phyloP scores from a whole-genome alignment of 2,329 filamentous ascomycete species.

The Neopestalotiopsis sp. region DNA sequence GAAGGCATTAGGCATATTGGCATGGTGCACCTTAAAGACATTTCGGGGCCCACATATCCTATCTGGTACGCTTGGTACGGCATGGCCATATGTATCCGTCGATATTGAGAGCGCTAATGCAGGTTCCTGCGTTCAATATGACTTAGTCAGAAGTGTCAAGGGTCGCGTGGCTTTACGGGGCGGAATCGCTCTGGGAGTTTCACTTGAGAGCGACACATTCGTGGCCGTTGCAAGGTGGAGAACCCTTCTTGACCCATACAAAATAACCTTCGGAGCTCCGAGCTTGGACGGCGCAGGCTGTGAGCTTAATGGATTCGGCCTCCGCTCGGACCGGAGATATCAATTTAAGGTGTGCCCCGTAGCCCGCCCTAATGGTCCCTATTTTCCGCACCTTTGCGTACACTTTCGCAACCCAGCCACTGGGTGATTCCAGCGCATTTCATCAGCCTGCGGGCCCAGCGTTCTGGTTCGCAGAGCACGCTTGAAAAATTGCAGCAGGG shows the following conservation, averaged over 20 bases:
- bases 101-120: too few species aligned
- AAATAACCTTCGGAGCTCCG: background rate
- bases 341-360: too few species aligned
- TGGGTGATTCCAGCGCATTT: background rate
- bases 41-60: too few species aligned
- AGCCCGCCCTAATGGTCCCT: too few species aligned
- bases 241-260: too few species aligned
- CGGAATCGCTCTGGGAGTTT: background rate
- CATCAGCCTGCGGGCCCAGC: background rate
- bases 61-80: too few species aligned
- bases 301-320: background rate
- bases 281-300: background rate
- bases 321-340: background rate
- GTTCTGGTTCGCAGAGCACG: background rate
- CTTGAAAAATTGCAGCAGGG: background rate
- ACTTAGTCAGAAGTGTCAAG: background rate
- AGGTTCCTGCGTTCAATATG: too few species aligned
- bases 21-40: too few species aligned
- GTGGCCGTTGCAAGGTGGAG: too few species aligned
- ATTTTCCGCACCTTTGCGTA: background rate
- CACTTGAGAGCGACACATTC: background rate
- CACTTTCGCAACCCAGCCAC: background rate
- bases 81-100: too few species aligned
- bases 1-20: too few species aligned
- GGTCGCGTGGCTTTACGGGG: slow-evolving; percentile 2